Evolutionary conservation across 1,284 basidiomycete species (phyloP).

Genomic region (Ceratobasidium sp.): DNA sequence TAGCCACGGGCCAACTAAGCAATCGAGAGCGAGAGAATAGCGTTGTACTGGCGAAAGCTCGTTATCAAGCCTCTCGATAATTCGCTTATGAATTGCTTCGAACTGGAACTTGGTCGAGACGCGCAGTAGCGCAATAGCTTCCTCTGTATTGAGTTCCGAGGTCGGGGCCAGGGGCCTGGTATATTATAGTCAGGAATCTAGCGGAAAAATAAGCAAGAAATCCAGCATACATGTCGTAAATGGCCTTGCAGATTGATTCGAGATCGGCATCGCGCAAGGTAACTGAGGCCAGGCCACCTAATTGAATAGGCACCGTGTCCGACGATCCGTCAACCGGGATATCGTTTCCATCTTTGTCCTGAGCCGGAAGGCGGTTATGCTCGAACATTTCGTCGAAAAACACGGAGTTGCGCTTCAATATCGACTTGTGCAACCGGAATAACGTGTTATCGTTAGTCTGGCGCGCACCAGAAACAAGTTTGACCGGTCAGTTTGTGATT

Average conservation of each 20-base stretch:
- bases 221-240: slow-evolving; percentile 17
- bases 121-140: slow-evolving; percentile 2
- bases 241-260: slow-evolving; percentile 6
- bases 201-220: not conserved
- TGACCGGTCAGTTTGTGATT: not conserved
- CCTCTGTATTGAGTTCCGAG: slow-evolving; percentile 6
- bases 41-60: slow-evolving; percentile 1
- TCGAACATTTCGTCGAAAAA: slow-evolving; percentile 47
- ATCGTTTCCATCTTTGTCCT: slow-evolving; percentile 2
- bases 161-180: slow-evolving; percentile 1
- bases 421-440: slow-evolving; percentile 37
- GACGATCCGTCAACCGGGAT: slow-evolving; percentile 41
- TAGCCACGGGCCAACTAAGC: slow-evolving; percentile 3
- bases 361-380: not conserved
- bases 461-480: not conserved
- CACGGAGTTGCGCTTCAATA: slow-evolving; percentile 24
- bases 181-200: not conserved
- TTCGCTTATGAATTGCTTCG: slow-evolving; percentile 1
- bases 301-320: slow-evolving; percentile 31
- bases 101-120: slow-evolving; percentile 27
- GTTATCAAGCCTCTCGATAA: not conserved
- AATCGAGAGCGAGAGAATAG: slow-evolving; percentile 10
- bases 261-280: slow-evolving; percentile 25
- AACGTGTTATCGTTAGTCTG: slow-evolving; percentile 37
- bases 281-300: slow-evolving; percentile 13